Evolutionary conservation across 2,329 filamentous ascomycete species (phyloP).

Genomic region (Pseudomassariella vexata): DNA sequence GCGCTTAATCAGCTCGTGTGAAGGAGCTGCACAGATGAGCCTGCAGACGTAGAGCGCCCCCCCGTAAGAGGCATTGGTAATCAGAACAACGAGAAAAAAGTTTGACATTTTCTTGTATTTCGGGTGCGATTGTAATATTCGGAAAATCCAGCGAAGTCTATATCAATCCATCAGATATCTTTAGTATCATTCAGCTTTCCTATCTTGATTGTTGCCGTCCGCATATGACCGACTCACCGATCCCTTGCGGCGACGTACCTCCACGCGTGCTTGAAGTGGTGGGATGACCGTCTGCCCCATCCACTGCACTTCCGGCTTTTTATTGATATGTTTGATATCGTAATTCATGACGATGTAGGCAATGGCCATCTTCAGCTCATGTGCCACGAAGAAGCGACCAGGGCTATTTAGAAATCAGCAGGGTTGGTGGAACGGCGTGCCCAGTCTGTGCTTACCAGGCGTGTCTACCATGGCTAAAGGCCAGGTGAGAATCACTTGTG

Average conservation of each 20-base stretch:
- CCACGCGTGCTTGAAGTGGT: constrained; percentile 23
- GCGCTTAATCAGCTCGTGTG: too few relatives aligned
- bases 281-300: constrained; percentile 37
- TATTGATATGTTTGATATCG: constrained; percentile 37
- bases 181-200: too few relatives aligned
- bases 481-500: constrained; percentile 42
- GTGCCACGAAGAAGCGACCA: constrained; percentile 50
- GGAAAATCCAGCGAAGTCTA: too few relatives aligned
- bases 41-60: too few relatives aligned
- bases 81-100: too few relatives aligned
- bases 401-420: constrained; percentile 26
- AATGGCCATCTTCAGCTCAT: constrained; percentile 50
- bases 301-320: constrained; percentile 35
- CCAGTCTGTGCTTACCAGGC: constrained; percentile 31
- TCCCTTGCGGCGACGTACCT: constrained; percentile 13
- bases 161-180: too few relatives aligned
- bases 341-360: constrained; percentile 46
- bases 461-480: constrained; percentile 54
- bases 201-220: too few relatives aligned
- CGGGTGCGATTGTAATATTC: too few relatives aligned
- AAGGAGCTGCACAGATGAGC: too few relatives aligned
- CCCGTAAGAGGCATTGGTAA: too few relatives aligned
- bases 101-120: too few relatives aligned
- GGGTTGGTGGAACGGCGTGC: not conserved
- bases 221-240: too few relatives aligned